Evolutionary conservation across 345 rosid species (phyloP), one percentile per base, ranked within the genome.

Genomic region (Microcos paniculata): DNA sequence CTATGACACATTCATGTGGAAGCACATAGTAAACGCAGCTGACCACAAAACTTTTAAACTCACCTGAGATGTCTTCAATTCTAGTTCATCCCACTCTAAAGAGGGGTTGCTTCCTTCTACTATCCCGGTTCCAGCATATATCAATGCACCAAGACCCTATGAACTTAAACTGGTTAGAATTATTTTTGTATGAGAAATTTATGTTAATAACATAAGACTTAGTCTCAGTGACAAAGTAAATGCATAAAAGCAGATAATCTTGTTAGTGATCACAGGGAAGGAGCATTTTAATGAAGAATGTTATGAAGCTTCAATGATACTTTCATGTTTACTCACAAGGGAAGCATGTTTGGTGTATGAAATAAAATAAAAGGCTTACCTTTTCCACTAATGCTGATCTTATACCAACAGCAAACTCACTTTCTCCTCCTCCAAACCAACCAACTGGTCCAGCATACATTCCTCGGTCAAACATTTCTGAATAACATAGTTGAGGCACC

Each of bases 361-460:
- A 70, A 70, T 51, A 45, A 42, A 9, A 49, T 68, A 23, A 45
- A 45, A 14, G 57, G 76, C 86, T 58, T 53, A 91, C 98, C 91
- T 89, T 88, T 79, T 89, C 88, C 30, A 92, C 96, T 81, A 94
- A 82, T 46, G 98, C 92, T 51, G 92, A 94, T 83, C 97, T 86
- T 74, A 94, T 90, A 78, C 97, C 98, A 55, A 92, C 94, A 65
- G 94, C 89, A 88, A 92, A 94, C 77, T 94, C 98, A 79, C 98
- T 90, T 82, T 92, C 97, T 61, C 88, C 88, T 80, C 98, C 98
- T 79, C 98, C 97, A 88, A 92, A 91, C 88, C 95, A 94, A 23
- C 97, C 99, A 74, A 95, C 82, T 45, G 99, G 97, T 23, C 98
- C 99, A 76, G 96, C 97, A 84, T 88, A 95, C 96, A 95, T 92